Percentiles rank a stretch among this genome's conserved stretches.
Conservation (phyloP, 2,329 filamentous ascomycete species). For the Plectosphaerella plurivora region DNA sequence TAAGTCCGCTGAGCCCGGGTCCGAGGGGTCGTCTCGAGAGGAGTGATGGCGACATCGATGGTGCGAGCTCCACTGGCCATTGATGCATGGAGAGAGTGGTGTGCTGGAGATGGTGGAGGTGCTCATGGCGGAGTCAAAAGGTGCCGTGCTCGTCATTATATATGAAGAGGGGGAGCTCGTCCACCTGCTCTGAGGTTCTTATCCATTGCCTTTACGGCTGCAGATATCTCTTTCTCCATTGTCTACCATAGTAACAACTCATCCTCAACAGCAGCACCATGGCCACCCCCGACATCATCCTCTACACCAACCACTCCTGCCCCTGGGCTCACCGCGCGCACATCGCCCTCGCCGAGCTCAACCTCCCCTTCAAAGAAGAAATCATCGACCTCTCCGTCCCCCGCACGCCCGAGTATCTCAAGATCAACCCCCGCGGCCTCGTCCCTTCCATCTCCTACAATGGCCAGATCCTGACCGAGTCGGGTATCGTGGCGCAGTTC, state of each 20-base stretch:
- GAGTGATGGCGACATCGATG: constrained; percentile 4
- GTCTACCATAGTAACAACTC: no score
- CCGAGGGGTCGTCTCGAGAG: no score
- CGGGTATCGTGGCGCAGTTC: constrained; percentile 68
- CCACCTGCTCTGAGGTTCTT: no score
- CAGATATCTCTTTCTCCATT: no score
- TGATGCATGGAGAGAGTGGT: no score
- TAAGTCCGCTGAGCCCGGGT: no score
- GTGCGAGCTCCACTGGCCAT: not conserved
- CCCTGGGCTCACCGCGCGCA: constrained; percentile 75
- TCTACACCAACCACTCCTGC: constrained; percentile 68
- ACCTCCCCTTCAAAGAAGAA: constrained; percentile 63
- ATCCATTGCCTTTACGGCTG: not conserved
- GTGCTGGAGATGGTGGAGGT: not conserved
- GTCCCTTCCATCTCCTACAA: constrained; percentile 68
- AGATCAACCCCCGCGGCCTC: constrained; percentile 74
- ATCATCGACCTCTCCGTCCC: constrained; percentile 67
- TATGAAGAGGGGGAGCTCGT: not conserved
- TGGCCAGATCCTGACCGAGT: constrained; percentile 67
- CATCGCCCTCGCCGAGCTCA: constrained; percentile 64
- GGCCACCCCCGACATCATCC: constrained; percentile 46
- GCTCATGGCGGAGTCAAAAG: not conserved
- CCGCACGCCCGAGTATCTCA: constrained; percentile 68
- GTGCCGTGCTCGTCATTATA: not conserved
- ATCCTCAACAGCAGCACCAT: not conserved